Conservation (phyloP, 495 filamentous ascomycete genomes). For the Penicillium turbatum region DNA sequence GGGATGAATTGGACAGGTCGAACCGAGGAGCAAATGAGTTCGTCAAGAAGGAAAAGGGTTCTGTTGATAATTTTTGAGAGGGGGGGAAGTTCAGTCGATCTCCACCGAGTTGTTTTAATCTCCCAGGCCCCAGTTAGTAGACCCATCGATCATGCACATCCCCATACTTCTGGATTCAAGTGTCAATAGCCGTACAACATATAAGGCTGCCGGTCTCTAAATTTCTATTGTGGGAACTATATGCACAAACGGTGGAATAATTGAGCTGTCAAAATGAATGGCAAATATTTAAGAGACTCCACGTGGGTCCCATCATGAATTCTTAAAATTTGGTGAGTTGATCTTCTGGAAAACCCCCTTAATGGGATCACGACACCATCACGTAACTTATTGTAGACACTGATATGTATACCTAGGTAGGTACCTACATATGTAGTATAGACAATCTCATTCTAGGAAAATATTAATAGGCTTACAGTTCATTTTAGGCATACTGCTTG, state of each 20-base stretch:
- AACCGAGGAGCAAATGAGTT: neutral
- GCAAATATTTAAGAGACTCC: neutral
- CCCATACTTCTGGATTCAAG: too few relatives aligned
- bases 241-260: neutral
- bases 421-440: too few relatives aligned
- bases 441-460: too few relatives aligned
- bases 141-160: neutral
- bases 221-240: too few relatives aligned
- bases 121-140: slow-evolving; percentile 12
- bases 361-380: too few relatives aligned
- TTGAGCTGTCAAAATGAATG: neutral
- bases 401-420: too few relatives aligned
- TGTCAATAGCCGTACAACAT: too few relatives aligned
- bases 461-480: too few relatives aligned
- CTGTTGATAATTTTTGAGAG: neutral
- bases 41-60: slow-evolving; percentile 8
- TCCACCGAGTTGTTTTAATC: slow-evolving; percentile 22
- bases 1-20: neutral
- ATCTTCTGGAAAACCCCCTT: neutral
- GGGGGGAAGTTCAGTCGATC: neutral
- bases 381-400: too few relatives aligned
- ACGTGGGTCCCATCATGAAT: neutral
- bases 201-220: too few relatives aligned
- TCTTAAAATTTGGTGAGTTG: neutral
- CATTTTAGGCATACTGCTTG: too few relatives aligned